Evolutionary conservation across 2,329 filamentous ascomycete genomes (phyloP).

Genomic region (Cordyceps tenuipes): DNA sequence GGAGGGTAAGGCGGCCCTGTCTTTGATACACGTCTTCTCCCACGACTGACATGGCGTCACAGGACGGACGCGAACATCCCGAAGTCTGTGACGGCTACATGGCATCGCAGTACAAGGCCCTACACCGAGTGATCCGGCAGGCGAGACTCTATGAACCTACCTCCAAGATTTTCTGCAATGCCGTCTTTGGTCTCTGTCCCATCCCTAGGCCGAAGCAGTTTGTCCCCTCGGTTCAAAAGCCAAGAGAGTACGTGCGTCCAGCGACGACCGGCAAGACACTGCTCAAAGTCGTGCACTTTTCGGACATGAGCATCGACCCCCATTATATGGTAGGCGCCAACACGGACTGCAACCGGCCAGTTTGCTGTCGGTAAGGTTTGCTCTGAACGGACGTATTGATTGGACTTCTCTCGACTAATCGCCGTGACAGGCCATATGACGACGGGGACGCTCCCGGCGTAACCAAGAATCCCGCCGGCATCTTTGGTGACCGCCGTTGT

Average conservation of each 20-base stretch:
- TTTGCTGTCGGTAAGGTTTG: slow-evolving; percentile 43
- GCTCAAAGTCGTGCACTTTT: slow-evolving; percentile 49
- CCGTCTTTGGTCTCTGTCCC: slow-evolving; percentile 44
- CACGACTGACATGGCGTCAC: too few species aligned
- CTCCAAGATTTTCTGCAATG: slow-evolving; percentile 42
- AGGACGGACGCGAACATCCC: too few species aligned
- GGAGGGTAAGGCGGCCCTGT: too few species aligned
- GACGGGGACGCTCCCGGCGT: slow-evolving; percentile 38
- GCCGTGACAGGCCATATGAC: slow-evolving; percentile 32
- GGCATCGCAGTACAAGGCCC: too few species aligned
- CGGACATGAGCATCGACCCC: slow-evolving; percentile 51
- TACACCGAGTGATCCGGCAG: slow-evolving; percentile 31
- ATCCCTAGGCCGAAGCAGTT: slow-evolving; percentile 39
- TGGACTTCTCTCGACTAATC: not conserved
- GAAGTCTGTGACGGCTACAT: too few species aligned
- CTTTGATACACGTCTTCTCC: too few species aligned
- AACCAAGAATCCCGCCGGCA: slow-evolving; percentile 40
- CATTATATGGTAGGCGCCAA: slow-evolving; percentile 45
- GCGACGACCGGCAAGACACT: slow-evolving; percentile 35
- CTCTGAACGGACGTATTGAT: too few species aligned
- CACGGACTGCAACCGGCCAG: slow-evolving; percentile 47
- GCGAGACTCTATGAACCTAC: slow-evolving; percentile 41
- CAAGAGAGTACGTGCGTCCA: slow-evolving; percentile 30
- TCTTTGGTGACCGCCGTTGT: slow-evolving; percentile 44
- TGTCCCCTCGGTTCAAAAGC: slow-evolving; percentile 26